Base-by-base conservation (phyloP, 805 yeast genomes). In the Metahyphopichia silvanorum region DNA sequence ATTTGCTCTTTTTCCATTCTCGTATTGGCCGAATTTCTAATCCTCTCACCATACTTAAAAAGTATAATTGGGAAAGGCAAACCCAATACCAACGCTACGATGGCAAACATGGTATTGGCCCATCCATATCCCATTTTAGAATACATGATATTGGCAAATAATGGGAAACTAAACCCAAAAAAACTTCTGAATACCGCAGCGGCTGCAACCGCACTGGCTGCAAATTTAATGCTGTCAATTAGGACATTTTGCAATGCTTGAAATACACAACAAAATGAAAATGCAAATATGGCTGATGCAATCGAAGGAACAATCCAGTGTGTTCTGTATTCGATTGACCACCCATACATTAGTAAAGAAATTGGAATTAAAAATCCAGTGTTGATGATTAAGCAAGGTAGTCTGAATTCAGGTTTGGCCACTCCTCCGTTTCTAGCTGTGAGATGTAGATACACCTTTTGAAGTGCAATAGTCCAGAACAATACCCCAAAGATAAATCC, bases 191-290 rank as follows among this genome's bases (percentile, higher is more conserved):
- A 63, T 19, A 64, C 48, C n/a, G 69, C 66, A 4, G 66, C 66
- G 2, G 70, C 68, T 2, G 69, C 69, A 4, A 64, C 57, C 11
- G 67, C 54, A 21, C 60, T 51, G 9, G 69, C 69, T 14, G 66
- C 63, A 31, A 55, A 61, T 28, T 57, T 43, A 6, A 37, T 32
- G 21, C 16, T 62, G 34, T 64, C 69, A 33, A 63, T 63, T 34
- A 63, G 46, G 38, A 63, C 62, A 29, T 54, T 54, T 38, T 62
- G 69, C 25, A 57, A 54, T 1, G 60, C 44, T 39, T 61, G 69
- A 43, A 63, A 63, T 5, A 57, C 68, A 25, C 63, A 55, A 15
- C 62, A 57, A 18, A 63, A 46, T 1, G 61, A 55, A 39, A 62
- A 60, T 2, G 65, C 61, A 47, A 62, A 63, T 12, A 63, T 51